Conservation (phyloP, 495 filamentous ascomycete genomes). For the Penicillium mononematosum region DNA sequence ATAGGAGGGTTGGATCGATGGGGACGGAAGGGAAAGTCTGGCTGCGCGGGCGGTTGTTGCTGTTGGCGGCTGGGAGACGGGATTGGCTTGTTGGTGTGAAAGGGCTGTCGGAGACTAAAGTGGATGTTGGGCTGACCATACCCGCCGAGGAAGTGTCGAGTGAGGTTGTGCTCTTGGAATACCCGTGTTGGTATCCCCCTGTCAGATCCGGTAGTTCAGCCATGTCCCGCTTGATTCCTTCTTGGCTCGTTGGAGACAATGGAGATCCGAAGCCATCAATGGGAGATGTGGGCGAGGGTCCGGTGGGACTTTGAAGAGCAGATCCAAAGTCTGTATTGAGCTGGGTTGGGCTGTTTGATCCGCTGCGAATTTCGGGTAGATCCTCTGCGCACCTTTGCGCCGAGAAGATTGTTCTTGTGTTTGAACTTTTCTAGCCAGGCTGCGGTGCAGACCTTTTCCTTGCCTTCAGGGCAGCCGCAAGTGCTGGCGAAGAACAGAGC, state of each 20-base stretch:
- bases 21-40: conserved; percentile 81
- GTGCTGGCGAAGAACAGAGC: conserved; percentile 81
- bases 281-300: conserved; percentile 73
- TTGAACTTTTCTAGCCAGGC: conserved; percentile 97
- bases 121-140: conserved; percentile 80
- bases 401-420: conserved; percentile 77
- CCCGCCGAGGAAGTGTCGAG: conserved; percentile 64
- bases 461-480: conserved; percentile 70
- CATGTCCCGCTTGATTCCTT: conserved; percentile 56
- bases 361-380: conserved; percentile 62
- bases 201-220: conserved; percentile 53
- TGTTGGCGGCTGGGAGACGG: conserved; percentile 54
- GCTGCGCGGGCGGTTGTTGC: conserved; percentile 73
- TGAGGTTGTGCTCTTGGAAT: conserved; percentile 58
- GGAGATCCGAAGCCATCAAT: conserved; percentile 56
- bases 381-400: conserved; percentile 65
- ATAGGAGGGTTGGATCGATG: conserved; percentile 69
- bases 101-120: conserved; percentile 73
- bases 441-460: conserved; percentile 69
- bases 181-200: conserved; percentile 52
- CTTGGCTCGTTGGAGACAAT: conserved; percentile 66
- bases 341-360: conserved; percentile 41
- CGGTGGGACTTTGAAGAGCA: conserved; percentile 61
- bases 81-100: conserved; percentile 68
- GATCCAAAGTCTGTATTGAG: conserved; percentile 54